A percentile compares a stretch with the other conserved stretches of the same genome.
Evolutionary conservation across 176 grass and related monocot genomes (phyloP).

Genomic region (Otatea glauca): DNA sequence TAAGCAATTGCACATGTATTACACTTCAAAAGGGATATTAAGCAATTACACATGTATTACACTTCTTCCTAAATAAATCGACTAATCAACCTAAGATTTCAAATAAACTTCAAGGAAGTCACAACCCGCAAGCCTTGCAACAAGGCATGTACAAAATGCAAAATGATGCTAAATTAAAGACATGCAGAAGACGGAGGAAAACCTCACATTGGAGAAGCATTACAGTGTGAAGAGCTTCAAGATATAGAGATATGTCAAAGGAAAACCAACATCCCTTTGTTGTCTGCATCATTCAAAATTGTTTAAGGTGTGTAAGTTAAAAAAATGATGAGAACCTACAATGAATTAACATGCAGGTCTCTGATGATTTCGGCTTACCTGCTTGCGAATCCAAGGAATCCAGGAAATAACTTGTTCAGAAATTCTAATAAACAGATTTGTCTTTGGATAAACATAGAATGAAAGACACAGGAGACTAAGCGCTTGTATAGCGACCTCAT

Average conservation of each 20-base stretch:
- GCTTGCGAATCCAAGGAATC: constrained; percentile 79
- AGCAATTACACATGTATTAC: constrained; percentile 16
- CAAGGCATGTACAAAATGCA: constrained; percentile 36
- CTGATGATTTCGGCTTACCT: constrained; percentile 55
- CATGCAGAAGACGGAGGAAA: constrained; percentile 17
- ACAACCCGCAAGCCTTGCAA: constrained; percentile 7
- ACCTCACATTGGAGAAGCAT: constrained; percentile 77
- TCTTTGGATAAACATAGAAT: constrained; percentile 53
- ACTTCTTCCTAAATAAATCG: constrained; percentile 19
- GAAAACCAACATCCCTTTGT: constrained; percentile 49
- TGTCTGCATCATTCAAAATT: constrained; percentile 55
- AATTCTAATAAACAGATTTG: constrained; percentile 63
- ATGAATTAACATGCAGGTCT: constrained; percentile 21
- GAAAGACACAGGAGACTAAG: constrained; percentile 67
- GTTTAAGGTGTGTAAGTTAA: constrained; percentile 32
- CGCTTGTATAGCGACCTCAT: constrained; percentile 63
- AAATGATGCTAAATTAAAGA: constrained; percentile 18
- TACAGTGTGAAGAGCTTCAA: constrained; percentile 85
- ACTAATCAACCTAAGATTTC: constrained; percentile 33
- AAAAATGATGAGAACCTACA: constrained; percentile 19
- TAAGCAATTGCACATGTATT: constrained; percentile 19
- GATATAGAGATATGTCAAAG: constrained; percentile 58
- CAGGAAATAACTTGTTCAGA: constrained; percentile 80
- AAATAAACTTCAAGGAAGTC: constrained; percentile 37
- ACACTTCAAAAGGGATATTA: constrained; percentile 23